phyloP scores from a whole-genome alignment of 2,329 filamentous ascomycete species.

The Microcera coccophila region DNA sequence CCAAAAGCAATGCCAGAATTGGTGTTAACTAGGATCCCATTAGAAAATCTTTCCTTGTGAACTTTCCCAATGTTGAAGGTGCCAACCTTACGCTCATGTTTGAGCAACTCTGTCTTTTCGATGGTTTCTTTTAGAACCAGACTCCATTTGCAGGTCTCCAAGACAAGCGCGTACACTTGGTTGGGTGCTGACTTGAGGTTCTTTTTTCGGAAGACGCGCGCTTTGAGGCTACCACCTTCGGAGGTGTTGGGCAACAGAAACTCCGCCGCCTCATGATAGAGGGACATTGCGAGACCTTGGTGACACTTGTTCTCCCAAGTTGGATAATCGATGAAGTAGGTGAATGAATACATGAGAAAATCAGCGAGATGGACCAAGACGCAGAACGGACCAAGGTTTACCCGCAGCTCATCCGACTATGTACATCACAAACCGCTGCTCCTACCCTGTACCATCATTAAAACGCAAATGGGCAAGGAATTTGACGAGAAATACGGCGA shows the following conservation, averaged over 20 bases:
- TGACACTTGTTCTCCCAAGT: neutral
- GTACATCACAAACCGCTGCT: no score
- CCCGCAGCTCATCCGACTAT: slow-evolving; percentile 19
- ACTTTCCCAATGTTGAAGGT: neutral
- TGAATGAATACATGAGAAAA: slow-evolving; percentile 6
- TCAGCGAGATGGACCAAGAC: slow-evolving; percentile 14
- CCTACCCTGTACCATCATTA: no score
- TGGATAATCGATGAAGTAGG: neutral
- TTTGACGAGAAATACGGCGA: no score
- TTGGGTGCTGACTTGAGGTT: slow-evolving; percentile 71
- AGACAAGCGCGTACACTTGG: slow-evolving; percentile 81
- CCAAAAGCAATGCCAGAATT: slow-evolving; percentile 71
- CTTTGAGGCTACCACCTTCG: slow-evolving; percentile 77
- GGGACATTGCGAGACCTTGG: slow-evolving; percentile 66
- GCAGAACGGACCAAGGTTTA: slow-evolving; percentile 6
- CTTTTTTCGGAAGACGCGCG: slow-evolving; percentile 73
- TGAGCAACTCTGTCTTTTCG: slow-evolving; percentile 70
- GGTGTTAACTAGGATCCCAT: slow-evolving; percentile 65
- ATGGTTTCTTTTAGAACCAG: slow-evolving; percentile 82
- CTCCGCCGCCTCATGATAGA: slow-evolving; percentile 87
- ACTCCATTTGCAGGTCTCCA: slow-evolving; percentile 90
- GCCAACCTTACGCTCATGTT: slow-evolving; percentile 77
- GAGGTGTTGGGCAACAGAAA: slow-evolving; percentile 57
- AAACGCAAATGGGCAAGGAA: no score
- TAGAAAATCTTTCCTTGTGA: slow-evolving; percentile 2